Percentiles rank a stretch among this genome's conserved stretches.
Conservation (phyloP, 345 rosid genomes). For the Toxicodendron radicans region DNA sequence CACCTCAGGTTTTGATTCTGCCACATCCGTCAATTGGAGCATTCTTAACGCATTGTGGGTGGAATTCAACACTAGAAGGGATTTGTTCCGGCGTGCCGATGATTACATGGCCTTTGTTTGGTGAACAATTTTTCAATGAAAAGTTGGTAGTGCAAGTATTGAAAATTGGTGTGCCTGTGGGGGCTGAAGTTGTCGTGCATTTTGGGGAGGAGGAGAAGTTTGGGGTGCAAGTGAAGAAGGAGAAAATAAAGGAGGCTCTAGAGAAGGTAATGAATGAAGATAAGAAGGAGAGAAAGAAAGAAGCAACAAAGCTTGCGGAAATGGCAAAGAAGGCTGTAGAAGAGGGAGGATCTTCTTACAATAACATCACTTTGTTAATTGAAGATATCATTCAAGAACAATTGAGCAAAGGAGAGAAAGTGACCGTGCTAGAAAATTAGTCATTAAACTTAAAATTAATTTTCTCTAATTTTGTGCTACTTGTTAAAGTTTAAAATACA, state of each 20-base stretch:
- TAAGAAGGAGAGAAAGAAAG: neutral
- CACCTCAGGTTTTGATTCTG: slow-evolving; percentile 7
- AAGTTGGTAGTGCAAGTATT: neutral
- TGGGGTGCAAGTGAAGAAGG: slow-evolving; percentile 4
- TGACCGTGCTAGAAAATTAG: neutral
- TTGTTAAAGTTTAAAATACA: too few relatives aligned
- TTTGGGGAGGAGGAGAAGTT: neutral
- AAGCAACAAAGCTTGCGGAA: slow-evolving; percentile 31
- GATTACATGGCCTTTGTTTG: slow-evolving; percentile 6
- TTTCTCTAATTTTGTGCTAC: too few relatives aligned
- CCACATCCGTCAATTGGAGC: slow-evolving; percentile 6
- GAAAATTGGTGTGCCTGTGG: neutral
- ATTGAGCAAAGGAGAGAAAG: neutral
- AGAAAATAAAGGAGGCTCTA: neutral
- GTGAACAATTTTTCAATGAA: slow-evolving; percentile 13
- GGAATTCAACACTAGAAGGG: slow-evolving; percentile 10
- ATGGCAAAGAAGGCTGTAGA: slow-evolving; percentile 36
- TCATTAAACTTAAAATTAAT: too few relatives aligned
- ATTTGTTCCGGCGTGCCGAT: slow-evolving; percentile 1
- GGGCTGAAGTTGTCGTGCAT: slow-evolving; percentile 13
- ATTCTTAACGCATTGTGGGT: slow-evolving; percentile 5
- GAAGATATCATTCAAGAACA: slow-evolving; percentile 28
- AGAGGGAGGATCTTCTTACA: slow-evolving; percentile 37
- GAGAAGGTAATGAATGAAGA: slow-evolving; percentile 5
- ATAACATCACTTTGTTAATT: slow-evolving; percentile 25